Conservation (phyloP, 129 eudicot genomes). For the Solidago caesia region DNA sequence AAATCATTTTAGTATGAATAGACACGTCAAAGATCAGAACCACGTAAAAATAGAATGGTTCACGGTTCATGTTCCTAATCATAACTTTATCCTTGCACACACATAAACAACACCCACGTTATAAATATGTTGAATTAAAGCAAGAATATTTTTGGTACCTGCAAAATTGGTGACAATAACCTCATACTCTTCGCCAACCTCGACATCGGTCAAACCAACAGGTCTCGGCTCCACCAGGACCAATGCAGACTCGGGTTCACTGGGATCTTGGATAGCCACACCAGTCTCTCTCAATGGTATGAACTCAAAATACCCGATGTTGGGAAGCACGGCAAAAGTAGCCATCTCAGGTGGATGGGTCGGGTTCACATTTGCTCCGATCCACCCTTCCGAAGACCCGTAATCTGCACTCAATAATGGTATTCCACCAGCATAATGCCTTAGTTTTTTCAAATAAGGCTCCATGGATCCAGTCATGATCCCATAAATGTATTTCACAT, state of each 20-base stretch:
- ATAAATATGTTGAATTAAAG: constrained; percentile 21
- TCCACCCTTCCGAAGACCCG: constrained; percentile 98
- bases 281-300: constrained; percentile 52
- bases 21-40: neutral
- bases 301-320: constrained; percentile 88
- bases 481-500: constrained; percentile 82
- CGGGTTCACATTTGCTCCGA: constrained; percentile 88
- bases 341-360: constrained; percentile 66
- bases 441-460: constrained; percentile 80
- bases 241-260: constrained; percentile 12
- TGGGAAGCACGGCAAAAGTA: constrained; percentile 84
- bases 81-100: neutral
- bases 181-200: constrained; percentile 87
- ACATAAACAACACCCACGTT: constrained; percentile 35
- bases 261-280: constrained; percentile 34
- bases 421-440: constrained; percentile 82
- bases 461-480: constrained; percentile 99
- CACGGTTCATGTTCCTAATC: neutral
- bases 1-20: neutral
- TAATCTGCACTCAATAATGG: constrained; percentile 89
- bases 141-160: constrained; percentile 44
- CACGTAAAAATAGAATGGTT: neutral
- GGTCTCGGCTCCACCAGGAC: constrained; percentile 49
- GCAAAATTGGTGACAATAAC: constrained; percentile 76
- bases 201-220: constrained; percentile 76